Percentiles rank a stretch among this genome's conserved stretches.
phyloP scores from a whole-genome alignment of 768 basidiomycete species.

The Mycena rosella region DNA sequence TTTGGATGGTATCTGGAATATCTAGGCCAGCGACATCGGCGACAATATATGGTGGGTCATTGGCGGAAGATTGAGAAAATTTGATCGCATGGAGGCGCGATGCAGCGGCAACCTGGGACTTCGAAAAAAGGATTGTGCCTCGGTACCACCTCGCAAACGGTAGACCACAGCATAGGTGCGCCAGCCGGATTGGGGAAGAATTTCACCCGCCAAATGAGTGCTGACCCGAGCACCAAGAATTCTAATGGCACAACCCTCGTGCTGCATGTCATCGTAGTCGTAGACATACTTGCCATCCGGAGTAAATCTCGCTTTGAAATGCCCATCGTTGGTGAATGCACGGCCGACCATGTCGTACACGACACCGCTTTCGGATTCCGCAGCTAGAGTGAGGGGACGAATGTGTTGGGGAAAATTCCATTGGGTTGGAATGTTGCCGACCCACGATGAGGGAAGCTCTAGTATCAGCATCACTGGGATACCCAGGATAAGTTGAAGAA shows the following conservation, averaged over 20 bases:
- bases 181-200: background rate
- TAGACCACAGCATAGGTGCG: constrained; percentile 8
- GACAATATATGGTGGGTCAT: background rate
- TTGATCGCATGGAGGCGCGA: background rate
- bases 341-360: constrained; percentile 9
- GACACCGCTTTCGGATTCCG: background rate
- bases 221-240: background rate
- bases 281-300: constrained; percentile 1
- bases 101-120: background rate
- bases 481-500: background rate
- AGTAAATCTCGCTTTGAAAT: background rate
- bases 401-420: background rate
- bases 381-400: background rate
- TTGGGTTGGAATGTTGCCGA: background rate
- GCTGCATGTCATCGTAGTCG: background rate
- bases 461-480: constrained; percentile 3
- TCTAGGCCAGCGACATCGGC: background rate
- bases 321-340: background rate
- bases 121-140: background rate
- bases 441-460: background rate
- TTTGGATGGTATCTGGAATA: background rate
- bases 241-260: background rate
- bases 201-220: background rate
- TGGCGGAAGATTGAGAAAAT: background rate
- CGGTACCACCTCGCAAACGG: background rate